Evolutionary conservation across 2,329 filamentous ascomycete species (phyloP), one percentile per base, ranked within the genome.

Genomic region (Parastagonospora nodorum): DNA sequence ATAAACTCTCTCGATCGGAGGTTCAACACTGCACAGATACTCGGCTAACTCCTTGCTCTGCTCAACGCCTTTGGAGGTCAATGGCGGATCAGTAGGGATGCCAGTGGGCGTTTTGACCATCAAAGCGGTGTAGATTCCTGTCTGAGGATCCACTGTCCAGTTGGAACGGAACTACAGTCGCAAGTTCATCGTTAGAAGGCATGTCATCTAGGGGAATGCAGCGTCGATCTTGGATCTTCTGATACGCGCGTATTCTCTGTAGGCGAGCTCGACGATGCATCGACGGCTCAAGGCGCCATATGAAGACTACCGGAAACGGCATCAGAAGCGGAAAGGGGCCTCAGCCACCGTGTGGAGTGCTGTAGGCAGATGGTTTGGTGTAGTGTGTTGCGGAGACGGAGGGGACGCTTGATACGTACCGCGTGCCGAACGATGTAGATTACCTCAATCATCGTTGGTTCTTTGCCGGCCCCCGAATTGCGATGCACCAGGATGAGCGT

Each of bases 31-130:
- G 50, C 80, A 69, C 41, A 96, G 80, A 67, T 89, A 82, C 7
- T 74, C 77, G 55, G 74, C 92, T 40, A 97, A 82, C 75, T 97
- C 87, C 53, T 84, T 80, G 16, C 92, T 86, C 78, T 99, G 94
- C 44, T 85, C 81, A 35, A 95, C 88, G 50, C 94, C 94, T 68
- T 97, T 88, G 16, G 89, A 86, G 7, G 92, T 92, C 63, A 99
- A 82, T 8, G 90, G 87, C 39, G 92, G 92, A 70, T 99, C 94
- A 24, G 89, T 88, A 4, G 92, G 82, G 57, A 96, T 92, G 45
- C 90, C 89, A 5, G 94, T 97, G 1, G 94, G 93, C 32, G 90
- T 91, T 36, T 82, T 58, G 42, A 55, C 85, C 51, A 81, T 80
- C 29, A 80, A 80, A 19, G 88, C 80, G 46, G 82, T 83, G 78